A percentile compares a stretch with the other conserved stretches of the same genome.
Evolutionary conservation across 78 protist genomes (phyloP).

Genomic region (Bodo saltans): DNA sequence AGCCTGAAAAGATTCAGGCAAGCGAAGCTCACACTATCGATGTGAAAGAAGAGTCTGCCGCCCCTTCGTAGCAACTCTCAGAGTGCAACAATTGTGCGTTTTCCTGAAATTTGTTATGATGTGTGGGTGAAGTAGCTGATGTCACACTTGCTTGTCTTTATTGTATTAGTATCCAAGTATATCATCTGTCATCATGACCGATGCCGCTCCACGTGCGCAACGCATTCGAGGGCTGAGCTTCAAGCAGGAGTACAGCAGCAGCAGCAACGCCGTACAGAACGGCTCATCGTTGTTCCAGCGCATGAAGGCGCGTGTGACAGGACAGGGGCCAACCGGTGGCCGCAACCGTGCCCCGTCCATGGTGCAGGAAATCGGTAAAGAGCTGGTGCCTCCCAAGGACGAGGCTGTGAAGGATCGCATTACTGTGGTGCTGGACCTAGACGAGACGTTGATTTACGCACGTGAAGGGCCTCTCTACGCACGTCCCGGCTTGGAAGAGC

Average conservation of each 20-base stretch:
- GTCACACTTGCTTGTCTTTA: too few relatives aligned
- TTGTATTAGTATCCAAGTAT: too few relatives aligned
- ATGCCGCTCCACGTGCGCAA: background rate
- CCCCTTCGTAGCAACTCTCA: too few relatives aligned
- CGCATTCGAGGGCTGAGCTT: background rate
- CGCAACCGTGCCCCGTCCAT: background rate
- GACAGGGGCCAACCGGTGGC: too few relatives aligned
- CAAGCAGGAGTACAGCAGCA: background rate
- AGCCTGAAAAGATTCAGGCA: too few relatives aligned
- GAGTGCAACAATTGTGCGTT: too few relatives aligned
- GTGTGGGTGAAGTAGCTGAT: too few relatives aligned
- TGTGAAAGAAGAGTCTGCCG: too few relatives aligned
- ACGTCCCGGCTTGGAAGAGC: constrained; percentile 17
- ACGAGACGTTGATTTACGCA: constrained; percentile 29
- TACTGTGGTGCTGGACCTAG: constrained; percentile 26
- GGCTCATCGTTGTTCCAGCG: background rate
- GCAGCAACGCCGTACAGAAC: too few relatives aligned
- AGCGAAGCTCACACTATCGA: too few relatives aligned
- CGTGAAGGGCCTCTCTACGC: constrained; percentile 30
- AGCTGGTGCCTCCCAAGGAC: constrained; percentile 6
- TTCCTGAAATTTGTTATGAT: too few relatives aligned
- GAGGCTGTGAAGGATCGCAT: background rate
- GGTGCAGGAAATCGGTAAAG: background rate
- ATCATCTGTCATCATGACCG: background rate
- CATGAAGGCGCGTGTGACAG: background rate